phyloP scores from a whole-genome alignment of 202 grass and related monocot species.

The Alloteropsis angusta region DNA sequence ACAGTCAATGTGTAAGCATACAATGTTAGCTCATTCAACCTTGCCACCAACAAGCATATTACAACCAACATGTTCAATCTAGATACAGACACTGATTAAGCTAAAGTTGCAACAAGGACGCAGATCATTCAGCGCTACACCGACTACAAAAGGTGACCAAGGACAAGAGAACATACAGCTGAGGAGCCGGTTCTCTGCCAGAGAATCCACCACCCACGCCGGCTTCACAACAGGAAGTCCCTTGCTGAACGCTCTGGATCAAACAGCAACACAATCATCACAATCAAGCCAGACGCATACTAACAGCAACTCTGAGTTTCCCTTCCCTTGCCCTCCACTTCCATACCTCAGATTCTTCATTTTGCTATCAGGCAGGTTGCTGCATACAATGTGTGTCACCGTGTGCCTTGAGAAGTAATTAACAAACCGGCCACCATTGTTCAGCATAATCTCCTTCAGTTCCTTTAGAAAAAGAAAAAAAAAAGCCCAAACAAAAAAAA shows the following conservation, averaged over 20 bases:
- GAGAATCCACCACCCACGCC: slow-evolving; percentile 77
- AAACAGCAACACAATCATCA: slow-evolving; percentile 17
- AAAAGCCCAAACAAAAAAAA: background rate
- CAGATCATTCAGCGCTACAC: background rate
- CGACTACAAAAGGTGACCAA: background rate
- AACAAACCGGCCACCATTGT: slow-evolving; percentile 69
- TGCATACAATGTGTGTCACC: slow-evolving; percentile 78
- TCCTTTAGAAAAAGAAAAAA: no score
- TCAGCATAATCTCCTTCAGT: slow-evolving; percentile 83
- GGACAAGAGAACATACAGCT: slow-evolving; percentile 44
- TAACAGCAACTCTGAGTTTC: background rate
- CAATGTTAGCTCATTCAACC: background rate
- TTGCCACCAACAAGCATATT: background rate
- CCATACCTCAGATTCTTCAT: slow-evolving; percentile 70
- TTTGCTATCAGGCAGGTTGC: slow-evolving; percentile 72
- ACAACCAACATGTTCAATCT: background rate
- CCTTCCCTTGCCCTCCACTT: background rate
- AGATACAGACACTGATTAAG: background rate
- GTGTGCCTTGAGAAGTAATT: slow-evolving; percentile 88
- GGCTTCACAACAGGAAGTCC: slow-evolving; percentile 79
- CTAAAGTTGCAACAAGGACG: background rate
- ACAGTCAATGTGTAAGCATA: background rate
- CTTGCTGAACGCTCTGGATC: slow-evolving; percentile 67
- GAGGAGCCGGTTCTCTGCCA: slow-evolving; percentile 64
- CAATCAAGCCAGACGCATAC: background rate